Evolutionary conservation across 371 early-diverging fungal species (phyloP).

Genomic region (Zancudomyces culisetae): DNA sequence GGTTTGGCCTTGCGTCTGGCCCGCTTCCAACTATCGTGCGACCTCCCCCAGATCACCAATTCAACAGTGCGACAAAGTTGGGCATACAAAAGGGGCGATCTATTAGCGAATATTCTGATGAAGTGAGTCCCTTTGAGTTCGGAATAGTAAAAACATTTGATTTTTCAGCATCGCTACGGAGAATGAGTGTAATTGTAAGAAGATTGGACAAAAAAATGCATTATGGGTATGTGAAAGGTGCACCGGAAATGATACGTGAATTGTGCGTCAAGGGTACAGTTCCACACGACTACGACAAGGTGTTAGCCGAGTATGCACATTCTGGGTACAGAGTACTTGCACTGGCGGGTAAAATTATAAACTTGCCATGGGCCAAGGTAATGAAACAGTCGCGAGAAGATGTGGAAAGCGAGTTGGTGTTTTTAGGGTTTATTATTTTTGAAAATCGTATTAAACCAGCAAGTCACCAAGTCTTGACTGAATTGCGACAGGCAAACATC

Average conservation of each 20-base stretch:
- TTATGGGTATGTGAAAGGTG: constrained; percentile 90
- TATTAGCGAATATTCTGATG: constrained; percentile 7
- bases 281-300: constrained; percentile 63
- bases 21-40: constrained; percentile 68
- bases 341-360: constrained; percentile 56
- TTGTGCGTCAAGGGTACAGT: constrained; percentile 64
- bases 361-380: constrained; percentile 53
- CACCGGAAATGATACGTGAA: constrained; percentile 81
- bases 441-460: constrained; percentile 95
- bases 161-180: constrained; percentile 76
- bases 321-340: constrained; percentile 93
- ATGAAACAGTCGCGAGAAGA: constrained; percentile 62
- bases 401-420: constrained; percentile 67
- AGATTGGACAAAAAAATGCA: constrained; percentile 40
- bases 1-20: not conserved
- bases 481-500: constrained; percentile 72
- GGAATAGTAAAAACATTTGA: constrained; percentile 89
- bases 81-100: constrained; percentile 1
- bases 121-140: constrained; percentile 34
- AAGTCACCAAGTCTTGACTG: constrained; percentile 60
- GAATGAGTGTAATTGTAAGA: constrained; percentile 91
- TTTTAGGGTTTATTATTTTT: constrained; percentile 94
- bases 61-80: constrained; percentile 3
- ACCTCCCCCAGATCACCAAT: constrained; percentile 36
- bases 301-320: constrained; percentile 69